Percentiles rank a stretch among this genome's conserved stretches.
These are phyloP conservation scores for Rhodotorula sp. DNA, from an alignment of 1,284 basidiomycete species.

Conservation along the genomic window DNA sequence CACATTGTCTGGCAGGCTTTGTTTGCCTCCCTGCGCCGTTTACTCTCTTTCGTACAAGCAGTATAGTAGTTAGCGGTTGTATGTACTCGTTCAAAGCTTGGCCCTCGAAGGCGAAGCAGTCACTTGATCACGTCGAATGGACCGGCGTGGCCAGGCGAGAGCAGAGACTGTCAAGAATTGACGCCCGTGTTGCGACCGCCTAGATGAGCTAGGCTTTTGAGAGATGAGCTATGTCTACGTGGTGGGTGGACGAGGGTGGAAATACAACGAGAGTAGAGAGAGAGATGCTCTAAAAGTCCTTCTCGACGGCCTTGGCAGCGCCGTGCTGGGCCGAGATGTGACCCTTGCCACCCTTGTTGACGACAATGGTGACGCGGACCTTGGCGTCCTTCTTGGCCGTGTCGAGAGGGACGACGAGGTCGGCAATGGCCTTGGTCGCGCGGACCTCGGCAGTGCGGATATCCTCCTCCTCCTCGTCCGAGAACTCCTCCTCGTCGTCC, in stretches of 20 bases:
- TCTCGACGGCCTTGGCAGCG: slow-evolving; percentile 26
- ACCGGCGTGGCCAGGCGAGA: too few species aligned
- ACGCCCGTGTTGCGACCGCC: too few species aligned
- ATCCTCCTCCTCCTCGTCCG: slow-evolving; percentile 53
- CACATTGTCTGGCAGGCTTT: neutral
- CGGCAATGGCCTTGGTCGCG: slow-evolving; percentile 63
- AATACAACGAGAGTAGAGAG: neutral
- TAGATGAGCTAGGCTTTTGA: neutral
- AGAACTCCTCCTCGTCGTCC: slow-evolving; percentile 54
- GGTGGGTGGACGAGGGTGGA: neutral
- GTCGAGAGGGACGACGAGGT: slow-evolving; percentile 57
- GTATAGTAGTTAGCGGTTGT: neutral
- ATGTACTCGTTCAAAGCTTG: neutral
- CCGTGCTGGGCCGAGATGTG: slow-evolving; percentile 56
- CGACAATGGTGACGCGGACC: slow-evolving; percentile 41
- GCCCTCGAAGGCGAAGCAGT: neutral
- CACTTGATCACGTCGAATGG: too few species aligned
- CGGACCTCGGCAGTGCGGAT: slow-evolving; percentile 66
- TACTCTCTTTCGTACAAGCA: neutral
- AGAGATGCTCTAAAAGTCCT: slow-evolving; percentile 18
- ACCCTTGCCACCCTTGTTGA: slow-evolving; percentile 56
- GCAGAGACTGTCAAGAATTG: too few species aligned
- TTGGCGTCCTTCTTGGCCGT: slow-evolving; percentile 19
- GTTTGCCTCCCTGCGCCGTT: neutral
- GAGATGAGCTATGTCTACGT: neutral